These are phyloP conservation scores for Saccharomyces hybrid DNA, from an alignment of 1,139 yeast species.

Conservation along the genomic window DNA sequence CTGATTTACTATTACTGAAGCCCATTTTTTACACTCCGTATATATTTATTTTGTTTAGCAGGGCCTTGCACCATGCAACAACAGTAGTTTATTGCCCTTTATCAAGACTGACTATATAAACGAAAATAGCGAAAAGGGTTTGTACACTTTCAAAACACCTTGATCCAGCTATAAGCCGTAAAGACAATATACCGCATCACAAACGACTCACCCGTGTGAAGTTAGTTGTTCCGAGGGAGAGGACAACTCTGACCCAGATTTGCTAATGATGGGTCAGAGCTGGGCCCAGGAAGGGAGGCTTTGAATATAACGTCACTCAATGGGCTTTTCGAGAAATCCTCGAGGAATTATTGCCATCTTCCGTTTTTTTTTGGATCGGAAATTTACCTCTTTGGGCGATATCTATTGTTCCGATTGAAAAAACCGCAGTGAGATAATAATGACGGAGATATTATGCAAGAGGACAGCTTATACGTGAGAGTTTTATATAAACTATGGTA, in stretches of 20 bases:
- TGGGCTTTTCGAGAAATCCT: not conserved
- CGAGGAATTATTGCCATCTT: not conserved
- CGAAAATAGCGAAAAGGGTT: not conserved
- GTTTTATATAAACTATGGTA: not conserved
- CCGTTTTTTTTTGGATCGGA: not conserved
- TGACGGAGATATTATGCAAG: not conserved
- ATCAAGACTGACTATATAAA: not conserved
- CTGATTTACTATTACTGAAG: slow-evolving; percentile 2
- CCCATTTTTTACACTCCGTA: not conserved
- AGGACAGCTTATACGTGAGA: not conserved
- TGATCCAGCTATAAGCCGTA: not conserved
- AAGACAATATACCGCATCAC: not conserved
- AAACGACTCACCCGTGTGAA: not conserved
- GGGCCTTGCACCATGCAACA: not conserved
- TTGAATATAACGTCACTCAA: not conserved
- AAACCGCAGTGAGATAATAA: not conserved
- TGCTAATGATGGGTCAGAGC: not conserved
- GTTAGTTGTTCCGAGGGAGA: not conserved
- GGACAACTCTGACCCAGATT: not conserved
- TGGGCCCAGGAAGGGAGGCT: not conserved
- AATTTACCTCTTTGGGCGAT: not conserved
- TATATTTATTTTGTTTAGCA: not conserved
- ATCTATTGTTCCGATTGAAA: not conserved
- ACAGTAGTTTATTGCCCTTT: not conserved
- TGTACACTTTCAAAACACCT: not conserved